Evolutionary conservation across 2,329 filamentous ascomycete genomes (phyloP).

Genomic region (Microsporum audouinii): DNA sequence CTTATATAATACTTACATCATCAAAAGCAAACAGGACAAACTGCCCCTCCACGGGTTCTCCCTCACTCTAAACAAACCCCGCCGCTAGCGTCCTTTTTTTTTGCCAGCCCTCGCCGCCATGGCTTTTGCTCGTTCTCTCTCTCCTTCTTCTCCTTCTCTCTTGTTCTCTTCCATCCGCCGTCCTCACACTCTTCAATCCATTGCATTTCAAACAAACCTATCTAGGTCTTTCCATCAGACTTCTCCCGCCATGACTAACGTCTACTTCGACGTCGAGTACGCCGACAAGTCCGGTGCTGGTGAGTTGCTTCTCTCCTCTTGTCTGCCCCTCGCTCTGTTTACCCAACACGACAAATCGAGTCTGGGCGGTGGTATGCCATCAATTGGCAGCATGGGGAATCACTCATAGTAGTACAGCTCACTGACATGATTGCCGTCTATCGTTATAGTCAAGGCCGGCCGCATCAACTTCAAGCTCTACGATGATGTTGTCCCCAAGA

Average conservation of each 20-base stretch:
- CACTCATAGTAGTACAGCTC: background rate
- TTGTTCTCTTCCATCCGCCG: conserved; percentile 10
- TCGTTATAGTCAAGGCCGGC: conserved; percentile 52
- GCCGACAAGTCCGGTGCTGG: conserved; percentile 44
- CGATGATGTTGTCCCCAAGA: conserved; percentile 79
- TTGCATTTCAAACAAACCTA: conserved; percentile 28
- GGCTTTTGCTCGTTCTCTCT: conserved; percentile 14
- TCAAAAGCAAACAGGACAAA: conserved; percentile 1
- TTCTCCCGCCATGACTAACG: conserved; percentile 61
- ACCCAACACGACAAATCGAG: background rate
- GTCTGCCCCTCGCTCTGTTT: conserved; percentile 4
- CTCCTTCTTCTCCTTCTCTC: conserved; percentile 17
- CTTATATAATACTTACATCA: background rate
- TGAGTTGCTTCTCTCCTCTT: conserved; percentile 21
- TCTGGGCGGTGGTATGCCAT: background rate
- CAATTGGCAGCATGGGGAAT: background rate
- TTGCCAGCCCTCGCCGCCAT: conserved; percentile 16
- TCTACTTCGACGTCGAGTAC: conserved; percentile 63
- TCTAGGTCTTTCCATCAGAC: conserved; percentile 47
- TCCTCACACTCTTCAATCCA: conserved; percentile 19
- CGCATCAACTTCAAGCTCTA: conserved; percentile 85
- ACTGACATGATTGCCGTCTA: background rate
- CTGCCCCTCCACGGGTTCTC: conserved; percentile 12
- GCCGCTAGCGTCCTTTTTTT: conserved; percentile 11
- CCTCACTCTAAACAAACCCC: conserved; percentile 12